Evolutionary conservation across 2,329 filamentous ascomycete genomes (phyloP), one percentile per base, ranked within the genome.

Genomic region (Aspergillus pseudotamarii): DNA sequence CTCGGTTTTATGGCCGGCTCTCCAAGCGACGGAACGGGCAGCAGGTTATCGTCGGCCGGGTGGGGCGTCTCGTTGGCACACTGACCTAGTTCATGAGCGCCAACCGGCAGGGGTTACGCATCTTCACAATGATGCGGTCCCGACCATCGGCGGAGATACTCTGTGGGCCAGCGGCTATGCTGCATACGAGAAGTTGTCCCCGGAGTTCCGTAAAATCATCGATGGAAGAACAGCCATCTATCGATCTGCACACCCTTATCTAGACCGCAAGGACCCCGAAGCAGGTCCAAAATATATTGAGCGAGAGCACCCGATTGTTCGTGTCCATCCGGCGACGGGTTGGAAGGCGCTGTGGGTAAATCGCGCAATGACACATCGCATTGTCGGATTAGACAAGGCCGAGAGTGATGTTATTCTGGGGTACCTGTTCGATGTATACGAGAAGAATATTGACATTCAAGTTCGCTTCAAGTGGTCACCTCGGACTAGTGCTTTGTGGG

Each of bases 341-440:
- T 92, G 90, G 90, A 92, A 91, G 75, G 83, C 88, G 0, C 81
- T 92, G 0, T 92, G 84, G 81, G 90, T 92, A 0, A 92, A 92
- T 73, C 84, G 89, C 3, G 81, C 86, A 2, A 89, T 92, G 84
- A 92, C 89, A 0, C 83, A 84, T 6, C 81, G 85, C 0, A 92
- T 92, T 55, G 86, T 92, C 0, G 90, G 89, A 0, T 75, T 92
- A 0, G 89, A 92, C 68, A 86, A 85, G 64, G 86, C 82, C 0
- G 90, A 92, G 76, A 91, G 88, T 62, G 89, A 92, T 68, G 67
- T 87, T 0, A 88, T 92, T 16, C 78, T 92, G 11, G 83, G 83
- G 32, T 91, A 91, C 63, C 75, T 92, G 38, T 91, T 82, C 66
- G 83, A 90, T 72, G 88, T 91, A 0, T 91, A 87, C 72, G 89